Conservation (phyloP, 225 moss, liverwort and hornwort species). For the Thuidium tamariscinum region DNA sequence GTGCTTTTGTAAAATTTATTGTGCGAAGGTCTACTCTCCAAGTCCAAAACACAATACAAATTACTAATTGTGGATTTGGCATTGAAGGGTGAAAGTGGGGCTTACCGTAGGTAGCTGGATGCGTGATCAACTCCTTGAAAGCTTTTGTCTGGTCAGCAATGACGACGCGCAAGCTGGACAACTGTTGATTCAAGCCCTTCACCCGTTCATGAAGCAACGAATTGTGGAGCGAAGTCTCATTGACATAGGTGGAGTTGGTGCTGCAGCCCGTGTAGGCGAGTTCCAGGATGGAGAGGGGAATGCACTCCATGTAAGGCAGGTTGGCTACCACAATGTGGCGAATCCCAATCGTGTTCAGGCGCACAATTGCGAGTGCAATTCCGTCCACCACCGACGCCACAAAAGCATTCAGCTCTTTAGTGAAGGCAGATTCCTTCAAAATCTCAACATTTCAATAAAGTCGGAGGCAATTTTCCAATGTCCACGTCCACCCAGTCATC, state of each 20-base stretch:
- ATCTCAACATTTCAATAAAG: no score
- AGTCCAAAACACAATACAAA: not conserved
- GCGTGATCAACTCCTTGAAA: not conserved
- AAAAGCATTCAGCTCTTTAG: not conserved
- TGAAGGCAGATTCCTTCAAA: not conserved
- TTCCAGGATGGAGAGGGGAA: not conserved
- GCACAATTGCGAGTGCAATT: not conserved
- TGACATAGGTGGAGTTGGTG: not conserved
- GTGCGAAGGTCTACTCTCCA: not conserved
- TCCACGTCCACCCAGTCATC: not conserved
- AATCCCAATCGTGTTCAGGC: not conserved
- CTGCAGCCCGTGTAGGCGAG: not conserved
- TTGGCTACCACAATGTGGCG: not conserved
- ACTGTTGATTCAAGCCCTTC: not conserved
- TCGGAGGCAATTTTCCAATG: no score
- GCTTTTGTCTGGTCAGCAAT: conserved; percentile 2
- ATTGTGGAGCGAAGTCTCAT: not conserved
- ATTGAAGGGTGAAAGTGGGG: not conserved
- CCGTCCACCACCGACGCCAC: conserved; percentile 5
- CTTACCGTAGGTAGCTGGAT: not conserved
- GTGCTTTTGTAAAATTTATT: not conserved
- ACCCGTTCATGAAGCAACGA: not conserved
- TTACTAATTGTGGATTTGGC: not conserved
- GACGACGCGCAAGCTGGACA: not conserved
- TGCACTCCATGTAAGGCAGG: not conserved